Evolutionary conservation across 257 asterid species (phyloP), one percentile per base, ranked within the genome.

Genomic region (Ilex aquifolium): DNA sequence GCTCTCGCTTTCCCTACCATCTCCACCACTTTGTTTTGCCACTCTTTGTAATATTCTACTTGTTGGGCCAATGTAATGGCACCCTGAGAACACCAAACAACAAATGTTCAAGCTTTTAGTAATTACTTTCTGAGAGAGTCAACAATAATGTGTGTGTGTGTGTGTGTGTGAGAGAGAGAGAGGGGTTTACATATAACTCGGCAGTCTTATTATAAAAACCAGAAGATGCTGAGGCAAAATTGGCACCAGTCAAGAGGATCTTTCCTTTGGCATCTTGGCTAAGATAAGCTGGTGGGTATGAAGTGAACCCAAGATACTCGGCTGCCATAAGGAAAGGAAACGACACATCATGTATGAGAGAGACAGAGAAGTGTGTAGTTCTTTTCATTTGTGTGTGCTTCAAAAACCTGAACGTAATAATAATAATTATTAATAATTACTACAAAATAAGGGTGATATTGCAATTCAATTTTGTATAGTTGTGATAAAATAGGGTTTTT

Each of bases 171-270:
- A 27, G 31, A 6, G 44, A 57, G 56, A 6, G 54, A 49, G 10
- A 49, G 32, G 31, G 6, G 59, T 73, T 78, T 77, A 86, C 96
- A 69, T 78, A 86, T 52, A 88, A 66, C 32, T 70, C 72, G 13
- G 95, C 85, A 11, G 98, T 91, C 60, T 65, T 51, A 52, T 88
- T 95, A 29, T 78, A 88, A 68, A 88, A 88, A 39, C 96, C 98
- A 30, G 98, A 88, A 66, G 98, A 90, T 53, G 96, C 95, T 3
- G 98, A 91, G 7, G 95, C 96, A 44, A 91, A 88, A 77, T 91
- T 91, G 68, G 64, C 88, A 11, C 96, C 96, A 5, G 69, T 73
- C 32, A 85, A 82, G 44, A 84, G 81, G 55, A 60, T 77, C 44
- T 46, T 64, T 65, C 95, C 91, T 53, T 21, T 59, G 31, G 90